Evolutionary conservation across 495 filamentous ascomycete species (phyloP), one percentile per base, ranked within the genome.

Genomic region (Aspergillus funiculosus): DNA sequence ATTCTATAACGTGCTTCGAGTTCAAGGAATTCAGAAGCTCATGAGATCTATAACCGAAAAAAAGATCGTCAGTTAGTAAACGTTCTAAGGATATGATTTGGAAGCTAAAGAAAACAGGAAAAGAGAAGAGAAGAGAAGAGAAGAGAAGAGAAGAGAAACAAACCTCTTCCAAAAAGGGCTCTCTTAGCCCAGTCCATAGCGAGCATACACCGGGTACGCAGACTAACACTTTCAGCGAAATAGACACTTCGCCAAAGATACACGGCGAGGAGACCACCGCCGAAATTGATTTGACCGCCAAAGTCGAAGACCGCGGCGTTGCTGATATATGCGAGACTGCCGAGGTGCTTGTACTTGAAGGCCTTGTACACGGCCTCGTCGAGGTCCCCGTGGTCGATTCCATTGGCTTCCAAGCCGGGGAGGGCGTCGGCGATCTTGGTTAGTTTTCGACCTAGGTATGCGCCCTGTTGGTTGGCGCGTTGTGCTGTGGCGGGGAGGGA

Each of bases 181-280:
- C 94, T 77, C 79, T 97, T 99, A 7, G 75, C 81, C 94, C 94
- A 99, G 68, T 99, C 94, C 94, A 99, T 97, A 0, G 89, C 89
- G 72, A 99, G 68, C 63, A 99, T 64, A 52, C 88, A 74, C 43
- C 92, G 75, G 31, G 94, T 99, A 58, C 94, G 70, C 37, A 95
- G 75, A 61, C 89, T 95, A 30, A 99, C 94, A 65, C 89, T 95
- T 76, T 99, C 87, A 14, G 94, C 89, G 67, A 99, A 97, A 67
- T 99, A 99, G 24, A 96, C 83, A 54, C 88, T 91, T 32, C 90
- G 71, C 94, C 94, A 99, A 41, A 95, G 78, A 66, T 99, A 99
- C 55, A 97, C 89, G 8, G 88, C 92, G 73, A 95, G 71, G 44
- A 99, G 61, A 2, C 94, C 94, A 19, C 94, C 94, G 1, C 76